Base-by-base conservation (phyloP, 2,329 filamentous ascomycete genomes). In the Clathrospora elynae region DNA sequence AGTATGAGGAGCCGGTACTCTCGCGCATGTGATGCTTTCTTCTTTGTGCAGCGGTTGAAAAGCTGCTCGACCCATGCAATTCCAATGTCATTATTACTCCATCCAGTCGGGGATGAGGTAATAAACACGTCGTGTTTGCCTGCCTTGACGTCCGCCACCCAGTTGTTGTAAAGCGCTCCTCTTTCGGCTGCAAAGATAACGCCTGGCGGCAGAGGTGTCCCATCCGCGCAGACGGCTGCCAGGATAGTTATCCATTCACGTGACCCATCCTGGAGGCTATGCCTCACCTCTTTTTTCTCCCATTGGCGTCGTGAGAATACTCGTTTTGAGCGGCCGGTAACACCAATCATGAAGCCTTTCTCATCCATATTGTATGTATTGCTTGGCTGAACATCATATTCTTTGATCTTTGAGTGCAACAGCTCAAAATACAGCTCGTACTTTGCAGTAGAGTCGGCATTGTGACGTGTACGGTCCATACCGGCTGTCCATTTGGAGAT, bases 321-420 rank as follows among this genome's bases (percentile, higher is more conserved):
- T 14, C 44, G 14, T 28, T 53, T 53, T 16, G 6, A 23, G 23
- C 23, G 38, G 9, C 18, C 25, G 11, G 33, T 19, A 20, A 39
- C 31, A 9, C 44, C 31, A 39, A 39, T 39, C 11, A 40, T 26
- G 23, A 48, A 43, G 29, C 38, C 38, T n/a, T 46, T 50, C 35
- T 41, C 36, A 26, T 45, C 48, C 24, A 46, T 50, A 51, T 48
- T 45, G 32, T 49, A 55, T 14, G 32, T 51, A 20, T 46, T 18
- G 10, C 14, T 5, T 20, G 31, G 20, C 13, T 44, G 32, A 18
- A 55, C 20, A 6, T 36, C 13, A 26, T 49, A 51, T 19, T 51
- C 8, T 11, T 17, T 26, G 7, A 51, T 55, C 24, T 48, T 51
- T 7, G 29, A 5, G 7, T 42, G 35, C 23, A 49, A 24, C 2